These are phyloP conservation scores for Diutina mesorugosa DNA, from an alignment of 1,139 yeast species.

Conservation along the genomic window DNA sequence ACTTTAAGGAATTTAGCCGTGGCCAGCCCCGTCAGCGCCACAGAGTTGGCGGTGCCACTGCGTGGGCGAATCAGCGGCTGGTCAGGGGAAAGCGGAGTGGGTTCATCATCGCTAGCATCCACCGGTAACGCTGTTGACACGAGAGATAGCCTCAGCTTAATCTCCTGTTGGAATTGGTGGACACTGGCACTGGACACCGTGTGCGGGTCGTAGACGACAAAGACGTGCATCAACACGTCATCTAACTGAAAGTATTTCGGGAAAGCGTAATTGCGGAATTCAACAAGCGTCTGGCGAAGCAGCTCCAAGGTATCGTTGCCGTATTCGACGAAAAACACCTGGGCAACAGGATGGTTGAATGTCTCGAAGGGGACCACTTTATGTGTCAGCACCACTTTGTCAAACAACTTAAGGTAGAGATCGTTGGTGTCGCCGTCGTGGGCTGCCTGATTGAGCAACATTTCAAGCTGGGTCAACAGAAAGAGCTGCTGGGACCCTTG, in stretches of 20 bases:
- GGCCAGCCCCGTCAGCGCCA: neutral
- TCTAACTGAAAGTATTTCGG: conserved; percentile 50
- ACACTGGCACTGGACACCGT: conserved; percentile 9
- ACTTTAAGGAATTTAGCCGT: conserved; percentile 6
- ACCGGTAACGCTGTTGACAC: conserved; percentile 17
- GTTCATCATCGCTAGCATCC: neutral
- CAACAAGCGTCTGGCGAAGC: conserved; percentile 21
- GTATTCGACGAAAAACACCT: conserved; percentile 51
- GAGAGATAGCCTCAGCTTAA: conserved; percentile 16
- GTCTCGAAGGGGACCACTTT: conserved; percentile 74
- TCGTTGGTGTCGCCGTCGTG: conserved; percentile 8
- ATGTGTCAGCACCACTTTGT: conserved; percentile 48
- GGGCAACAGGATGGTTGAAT: conserved; percentile 80
- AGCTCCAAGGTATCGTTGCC: conserved; percentile 36
- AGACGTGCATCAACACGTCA: conserved; percentile 37
- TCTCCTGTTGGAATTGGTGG: conserved; percentile 18
- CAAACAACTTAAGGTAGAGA: conserved; percentile 47
- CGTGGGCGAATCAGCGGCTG: neutral
- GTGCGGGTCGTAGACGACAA: conserved; percentile 24
- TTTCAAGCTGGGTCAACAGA: neutral
- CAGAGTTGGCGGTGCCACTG: neutral
- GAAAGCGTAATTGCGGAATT: conserved; percentile 29
- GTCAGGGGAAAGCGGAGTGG: neutral
- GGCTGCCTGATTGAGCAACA: neutral
- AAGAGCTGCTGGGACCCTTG: conserved; percentile 5